These are phyloP conservation scores for Leptographium flavum DNA, from an alignment of 2,329 filamentous ascomycete genomes.

Conservation along the genomic window DNA sequence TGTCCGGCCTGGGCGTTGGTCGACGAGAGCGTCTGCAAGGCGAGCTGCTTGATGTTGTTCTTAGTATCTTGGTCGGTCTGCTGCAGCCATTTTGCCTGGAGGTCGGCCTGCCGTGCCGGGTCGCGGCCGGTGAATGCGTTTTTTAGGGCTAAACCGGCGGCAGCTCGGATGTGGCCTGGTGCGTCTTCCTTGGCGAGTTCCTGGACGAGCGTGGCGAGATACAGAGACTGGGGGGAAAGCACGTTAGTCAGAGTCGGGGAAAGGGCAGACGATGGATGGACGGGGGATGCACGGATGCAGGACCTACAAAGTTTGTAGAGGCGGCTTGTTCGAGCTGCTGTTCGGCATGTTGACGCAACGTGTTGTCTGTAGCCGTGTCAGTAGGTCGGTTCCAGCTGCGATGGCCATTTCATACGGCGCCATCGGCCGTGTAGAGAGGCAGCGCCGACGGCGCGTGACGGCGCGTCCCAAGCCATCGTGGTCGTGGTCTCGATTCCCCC, in stretches of 20 bases:
- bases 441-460: background rate
- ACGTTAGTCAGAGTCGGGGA: background rate
- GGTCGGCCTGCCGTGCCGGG: conserved; percentile 68
- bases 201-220: conserved; percentile 82
- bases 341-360: conserved; percentile 80
- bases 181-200: conserved; percentile 86
- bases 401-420: conserved; percentile 5
- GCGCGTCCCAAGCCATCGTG: background rate
- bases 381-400: conserved; percentile 7
- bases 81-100: conserved; percentile 87
- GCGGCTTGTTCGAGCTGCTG: conserved; percentile 86
- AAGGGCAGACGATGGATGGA: background rate
- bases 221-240: conserved; percentile 53
- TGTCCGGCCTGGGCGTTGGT: conserved; percentile 70
- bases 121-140: conserved; percentile 96
- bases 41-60: conserved; percentile 73
- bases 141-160: conserved; percentile 91
- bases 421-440: background rate
- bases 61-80: conserved; percentile 73
- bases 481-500: conserved; percentile 1
- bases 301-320: conserved; percentile 81
- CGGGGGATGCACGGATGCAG: conserved; percentile 5
- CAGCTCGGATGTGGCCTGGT: conserved; percentile 72
- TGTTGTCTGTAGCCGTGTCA: conserved; percentile 50
- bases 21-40: conserved; percentile 76